Evolutionary conservation across 371 early-diverging fungal species (phyloP).

Genomic region (Umbelopsis sp.): DNA sequence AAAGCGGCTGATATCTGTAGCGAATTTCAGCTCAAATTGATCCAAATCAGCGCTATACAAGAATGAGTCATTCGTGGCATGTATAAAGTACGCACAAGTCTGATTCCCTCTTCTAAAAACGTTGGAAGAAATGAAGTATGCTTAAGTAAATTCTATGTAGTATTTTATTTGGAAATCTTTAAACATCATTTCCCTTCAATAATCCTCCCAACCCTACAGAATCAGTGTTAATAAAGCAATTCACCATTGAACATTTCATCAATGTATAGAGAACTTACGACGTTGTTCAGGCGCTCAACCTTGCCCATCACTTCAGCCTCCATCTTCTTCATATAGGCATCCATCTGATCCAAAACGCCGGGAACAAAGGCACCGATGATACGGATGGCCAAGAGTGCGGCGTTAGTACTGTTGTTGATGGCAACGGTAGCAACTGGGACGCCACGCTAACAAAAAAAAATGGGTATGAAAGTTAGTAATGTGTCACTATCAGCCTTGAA

Average conservation of each 20-base stretch:
- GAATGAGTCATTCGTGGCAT: not conserved
- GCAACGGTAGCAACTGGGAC: conserved; percentile 98
- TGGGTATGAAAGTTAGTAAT: not conserved
- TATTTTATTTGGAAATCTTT: no score
- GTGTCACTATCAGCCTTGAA: not conserved
- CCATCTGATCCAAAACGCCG: conserved; percentile 76
- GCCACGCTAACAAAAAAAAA: conserved; percentile 73
- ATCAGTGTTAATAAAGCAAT: not conserved
- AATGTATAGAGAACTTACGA: conserved; percentile 43
- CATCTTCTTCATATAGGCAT: conserved; percentile 75
- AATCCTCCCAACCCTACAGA: conserved; percentile 25
- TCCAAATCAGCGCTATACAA: not conserved
- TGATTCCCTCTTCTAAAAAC: no score
- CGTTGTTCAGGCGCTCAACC: conserved; percentile 72
- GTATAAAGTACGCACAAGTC: no score
- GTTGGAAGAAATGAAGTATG: no score
- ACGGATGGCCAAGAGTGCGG: conserved; percentile 92
- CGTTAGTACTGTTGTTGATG: conserved; percentile 95
- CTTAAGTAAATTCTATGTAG: no score
- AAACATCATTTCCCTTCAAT: conserved; percentile 5
- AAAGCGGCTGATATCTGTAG: conserved; percentile 12
- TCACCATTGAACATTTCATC: not conserved
- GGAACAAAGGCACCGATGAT: conserved; percentile 85
- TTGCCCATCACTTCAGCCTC: conserved; percentile 86
- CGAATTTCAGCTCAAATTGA: conserved; percentile 13